These are phyloP conservation scores for Annona squamosa DNA, from an alignment of 164 flowering plant species.

Conservation along the genomic window DNA sequence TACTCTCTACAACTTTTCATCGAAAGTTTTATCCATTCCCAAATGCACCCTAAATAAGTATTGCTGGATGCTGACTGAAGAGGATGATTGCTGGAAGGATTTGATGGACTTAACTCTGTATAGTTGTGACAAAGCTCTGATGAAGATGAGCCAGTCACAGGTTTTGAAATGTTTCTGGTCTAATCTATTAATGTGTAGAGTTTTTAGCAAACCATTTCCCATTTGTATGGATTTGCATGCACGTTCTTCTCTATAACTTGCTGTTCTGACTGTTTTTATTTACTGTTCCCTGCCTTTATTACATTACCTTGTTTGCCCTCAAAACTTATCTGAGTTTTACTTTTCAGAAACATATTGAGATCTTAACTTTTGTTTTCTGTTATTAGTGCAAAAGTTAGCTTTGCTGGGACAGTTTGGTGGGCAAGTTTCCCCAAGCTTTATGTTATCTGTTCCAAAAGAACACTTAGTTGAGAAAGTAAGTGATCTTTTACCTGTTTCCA, in stretches of 20 bases:
- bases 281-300: neutral
- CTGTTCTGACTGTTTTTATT: neutral
- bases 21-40: too few relatives aligned
- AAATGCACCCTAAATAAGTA: too few relatives aligned
- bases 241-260: neutral
- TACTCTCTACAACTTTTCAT: too few relatives aligned
- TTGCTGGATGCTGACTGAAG: too few relatives aligned
- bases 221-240: neutral
- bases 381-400: slow-evolving; percentile 45
- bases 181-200: too few relatives aligned
- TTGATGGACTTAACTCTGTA: too few relatives aligned
- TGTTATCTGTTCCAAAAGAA: slow-evolving; percentile 65
- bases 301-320: neutral
- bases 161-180: too few relatives aligned
- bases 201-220: neutral
- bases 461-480: slow-evolving; percentile 73
- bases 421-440: slow-evolving; percentile 26
- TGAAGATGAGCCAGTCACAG: too few relatives aligned
- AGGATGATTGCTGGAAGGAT: too few relatives aligned
- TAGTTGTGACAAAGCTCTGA: too few relatives aligned
- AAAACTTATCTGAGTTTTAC: neutral
- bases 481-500: neutral
- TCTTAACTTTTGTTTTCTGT: neutral
- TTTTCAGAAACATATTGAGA: too few relatives aligned
- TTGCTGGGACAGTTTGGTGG: slow-evolving; percentile 32